These are phyloP conservation scores for Tagetes erecta DNA, from an alignment of 129 eudicot species.

Conservation along the genomic window DNA sequence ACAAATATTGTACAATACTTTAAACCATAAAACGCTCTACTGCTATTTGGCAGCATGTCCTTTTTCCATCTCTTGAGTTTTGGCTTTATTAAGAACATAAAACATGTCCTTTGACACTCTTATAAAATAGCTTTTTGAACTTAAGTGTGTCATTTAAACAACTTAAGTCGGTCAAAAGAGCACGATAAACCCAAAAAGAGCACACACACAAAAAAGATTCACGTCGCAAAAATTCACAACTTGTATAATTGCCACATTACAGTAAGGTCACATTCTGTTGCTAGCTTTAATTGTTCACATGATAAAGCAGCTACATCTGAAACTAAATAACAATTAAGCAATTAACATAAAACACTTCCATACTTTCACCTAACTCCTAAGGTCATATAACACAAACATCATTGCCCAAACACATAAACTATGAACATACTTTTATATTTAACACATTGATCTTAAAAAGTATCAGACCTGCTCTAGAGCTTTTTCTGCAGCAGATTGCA, in stretches of 20 bases:
- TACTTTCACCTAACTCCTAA: neutral
- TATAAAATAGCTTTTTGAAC: neutral
- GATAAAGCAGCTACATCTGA: neutral
- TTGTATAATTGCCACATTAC: neutral
- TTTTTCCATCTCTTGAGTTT: neutral
- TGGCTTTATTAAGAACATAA: neutral
- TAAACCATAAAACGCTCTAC: neutral
- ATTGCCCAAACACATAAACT: neutral
- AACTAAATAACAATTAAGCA: neutral
- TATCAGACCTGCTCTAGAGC: conserved; percentile 76
- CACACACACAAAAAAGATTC: neutral
- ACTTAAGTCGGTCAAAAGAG: neutral
- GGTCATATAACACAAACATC: neutral
- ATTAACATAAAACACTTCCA: neutral
- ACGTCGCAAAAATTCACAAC: no score
- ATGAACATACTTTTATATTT: neutral
- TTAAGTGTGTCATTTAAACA: neutral
- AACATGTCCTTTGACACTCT: neutral
- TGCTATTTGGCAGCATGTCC: neutral
- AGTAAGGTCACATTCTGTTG: neutral
- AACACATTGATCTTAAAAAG: conserved; percentile 8
- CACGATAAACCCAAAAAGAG: neutral
- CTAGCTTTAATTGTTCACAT: neutral
- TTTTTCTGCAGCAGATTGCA: conserved; percentile 85
- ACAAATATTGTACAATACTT: neutral